A percentile compares a stretch with the other conserved stretches of the same genome.
These are phyloP conservation scores for Selaginella moellendorffii DNA, from an alignment of 75 land plant genomes.

Conservation along the genomic window DNA sequence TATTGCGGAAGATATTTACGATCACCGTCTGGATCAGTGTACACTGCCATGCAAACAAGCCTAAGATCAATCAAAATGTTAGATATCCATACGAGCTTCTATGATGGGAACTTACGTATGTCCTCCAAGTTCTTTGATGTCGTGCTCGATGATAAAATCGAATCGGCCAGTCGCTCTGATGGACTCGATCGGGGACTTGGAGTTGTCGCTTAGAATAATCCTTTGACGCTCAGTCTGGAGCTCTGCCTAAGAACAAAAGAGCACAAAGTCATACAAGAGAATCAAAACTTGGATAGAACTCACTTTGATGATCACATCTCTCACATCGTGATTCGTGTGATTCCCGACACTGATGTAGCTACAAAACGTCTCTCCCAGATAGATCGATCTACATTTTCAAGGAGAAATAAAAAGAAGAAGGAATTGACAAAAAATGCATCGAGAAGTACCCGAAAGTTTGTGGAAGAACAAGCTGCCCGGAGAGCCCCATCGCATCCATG, in stretches of 20 bases:
- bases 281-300: neutral
- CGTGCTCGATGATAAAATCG: conserved; percentile 97
- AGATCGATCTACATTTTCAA: conserved; percentile 55
- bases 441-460: conserved; percentile 71
- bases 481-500: conserved; percentile 55
- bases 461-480: conserved; percentile 84
- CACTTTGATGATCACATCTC: conserved; percentile 88
- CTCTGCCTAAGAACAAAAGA: conserved; percentile 60
- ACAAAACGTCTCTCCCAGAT: conserved; percentile 85
- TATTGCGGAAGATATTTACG: conserved; percentile 95
- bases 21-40: conserved; percentile 84
- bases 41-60: conserved; percentile 84
- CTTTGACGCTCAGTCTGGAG: conserved; percentile 90
- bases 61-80: conserved; percentile 18
- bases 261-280: neutral
- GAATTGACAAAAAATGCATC: conserved; percentile 1
- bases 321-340: conserved; percentile 68
- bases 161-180: conserved; percentile 87
- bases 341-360: conserved; percentile 94
- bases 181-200: conserved; percentile 78
- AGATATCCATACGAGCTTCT: neutral
- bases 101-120: conserved; percentile 65
- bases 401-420: too few species aligned
- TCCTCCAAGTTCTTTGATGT: conserved; percentile 91
- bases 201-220: conserved; percentile 57